Conservation (phyloP, 1,284 basidiomycete species). For the Trametes pubescens region DNA sequence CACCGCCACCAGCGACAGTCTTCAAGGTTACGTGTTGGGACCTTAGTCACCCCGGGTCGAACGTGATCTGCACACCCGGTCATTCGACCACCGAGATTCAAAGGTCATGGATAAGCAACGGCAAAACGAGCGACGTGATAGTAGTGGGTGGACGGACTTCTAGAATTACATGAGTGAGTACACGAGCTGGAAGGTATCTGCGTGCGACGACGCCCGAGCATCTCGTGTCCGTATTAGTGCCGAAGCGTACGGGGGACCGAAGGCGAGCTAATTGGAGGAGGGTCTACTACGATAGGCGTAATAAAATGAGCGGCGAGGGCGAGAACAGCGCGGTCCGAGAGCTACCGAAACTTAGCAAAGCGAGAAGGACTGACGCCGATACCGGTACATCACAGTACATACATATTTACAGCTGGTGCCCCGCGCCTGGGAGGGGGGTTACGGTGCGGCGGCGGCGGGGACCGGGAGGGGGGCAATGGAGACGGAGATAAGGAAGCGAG, state of each 20-base stretch:
- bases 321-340: conserved; percentile 10
- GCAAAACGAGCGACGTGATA: conserved; percentile 1
- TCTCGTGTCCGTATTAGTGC: conserved; percentile 14
- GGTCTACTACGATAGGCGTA: conserved; percentile 16
- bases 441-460: background rate
- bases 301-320: conserved; percentile 5
- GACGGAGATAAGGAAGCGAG: background rate
- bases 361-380: conserved; percentile 9
- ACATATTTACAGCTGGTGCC: conserved; percentile 23
- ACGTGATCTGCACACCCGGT: background rate
- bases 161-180: conserved; percentile 13
- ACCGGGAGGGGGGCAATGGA: background rate
- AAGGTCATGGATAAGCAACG: background rate
- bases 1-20: background rate
- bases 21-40: background rate
- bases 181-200: conserved; percentile 11
- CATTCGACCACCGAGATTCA: background rate
- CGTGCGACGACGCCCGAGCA: conserved; percentile 10
- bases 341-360: conserved; percentile 19
- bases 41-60: background rate
- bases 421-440: background rate
- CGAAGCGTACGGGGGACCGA: conserved; percentile 1
- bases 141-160: conserved; percentile 1
- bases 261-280: conserved; percentile 6
- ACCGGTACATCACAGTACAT: conserved; percentile 19